phyloP scores from a whole-genome alignment of 495 filamentous ascomycete species.

The Sphaerosporella brunnea region DNA sequence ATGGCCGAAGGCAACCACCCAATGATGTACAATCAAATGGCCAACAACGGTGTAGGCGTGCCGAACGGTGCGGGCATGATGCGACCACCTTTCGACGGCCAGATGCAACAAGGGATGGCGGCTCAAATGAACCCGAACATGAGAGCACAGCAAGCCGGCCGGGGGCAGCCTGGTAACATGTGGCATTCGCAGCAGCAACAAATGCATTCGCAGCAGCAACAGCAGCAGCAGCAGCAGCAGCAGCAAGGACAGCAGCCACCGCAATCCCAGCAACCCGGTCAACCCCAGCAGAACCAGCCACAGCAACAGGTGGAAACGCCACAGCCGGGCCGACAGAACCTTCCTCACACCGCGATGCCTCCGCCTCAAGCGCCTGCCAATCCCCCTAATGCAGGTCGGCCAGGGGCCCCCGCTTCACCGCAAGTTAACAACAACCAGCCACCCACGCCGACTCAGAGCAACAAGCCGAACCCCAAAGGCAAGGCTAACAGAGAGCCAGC shows the following conservation, averaged over 20 bases:
- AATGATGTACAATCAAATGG: slow-evolving; percentile 36
- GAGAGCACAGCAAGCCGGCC: slow-evolving; percentile 29
- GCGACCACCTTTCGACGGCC: slow-evolving; percentile 52
- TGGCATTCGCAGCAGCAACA: slow-evolving; percentile 23
- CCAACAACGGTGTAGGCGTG: slow-evolving; percentile 35
- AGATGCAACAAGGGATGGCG: slow-evolving; percentile 40
- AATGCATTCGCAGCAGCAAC: slow-evolving; percentile 27
- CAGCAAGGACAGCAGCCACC: slow-evolving; percentile 29
- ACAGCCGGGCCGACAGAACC: slow-evolving; percentile 35
- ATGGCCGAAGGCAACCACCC: slow-evolving; percentile 29
- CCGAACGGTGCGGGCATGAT: slow-evolving; percentile 43
- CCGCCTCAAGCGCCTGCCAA: slow-evolving; percentile 68
- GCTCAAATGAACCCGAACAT: slow-evolving; percentile 25
- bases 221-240: slow-evolving; percentile 23
- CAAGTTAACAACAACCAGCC: slow-evolving; percentile 55
- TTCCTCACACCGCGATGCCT: slow-evolving; percentile 47
- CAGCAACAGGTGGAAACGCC: slow-evolving; percentile 52
- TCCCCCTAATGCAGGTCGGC: slow-evolving; percentile 39
- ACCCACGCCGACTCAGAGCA: slow-evolving; percentile 63
- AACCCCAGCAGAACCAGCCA: slow-evolving; percentile 42
- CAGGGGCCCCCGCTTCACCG: slow-evolving; percentile 61
- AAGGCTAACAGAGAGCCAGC: slow-evolving; percentile 52
- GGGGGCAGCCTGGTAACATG: slow-evolving; percentile 20
- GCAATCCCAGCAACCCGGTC: slow-evolving; percentile 39
- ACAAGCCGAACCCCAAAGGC: slow-evolving; percentile 59